These are phyloP conservation scores for Coemansia reversa DNA, from an alignment of 192 early-diverging fungal species.

Conservation along the genomic window DNA sequence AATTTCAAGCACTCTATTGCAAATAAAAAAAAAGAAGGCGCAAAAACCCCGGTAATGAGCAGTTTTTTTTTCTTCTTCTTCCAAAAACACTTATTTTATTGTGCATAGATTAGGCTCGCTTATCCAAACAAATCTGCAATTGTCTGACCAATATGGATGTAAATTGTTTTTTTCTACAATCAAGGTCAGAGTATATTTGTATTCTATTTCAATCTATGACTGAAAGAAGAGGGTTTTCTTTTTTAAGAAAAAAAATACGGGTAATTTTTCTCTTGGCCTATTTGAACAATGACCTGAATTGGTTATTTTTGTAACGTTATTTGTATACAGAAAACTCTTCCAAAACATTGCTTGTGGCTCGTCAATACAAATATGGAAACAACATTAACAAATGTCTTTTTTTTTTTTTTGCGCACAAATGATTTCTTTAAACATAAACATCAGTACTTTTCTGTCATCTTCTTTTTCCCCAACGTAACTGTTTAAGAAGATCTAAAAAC, in stretches of 20 bases:
- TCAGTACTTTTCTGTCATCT: not conserved
- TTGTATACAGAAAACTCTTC: not conserved
- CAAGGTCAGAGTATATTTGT: not conserved
- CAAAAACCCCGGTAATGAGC: not conserved
- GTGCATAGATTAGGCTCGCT: not conserved
- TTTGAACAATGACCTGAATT: not conserved
- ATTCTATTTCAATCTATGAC: not conserved
- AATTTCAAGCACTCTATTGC: not conserved
- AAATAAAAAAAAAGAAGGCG: not conserved
- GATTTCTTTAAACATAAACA: not conserved
- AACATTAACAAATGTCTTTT: not conserved
- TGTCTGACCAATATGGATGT: not conserved
- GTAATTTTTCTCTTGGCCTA: not conserved
- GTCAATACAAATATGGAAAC: not conserved
- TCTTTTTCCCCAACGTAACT: not conserved
- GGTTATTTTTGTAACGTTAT: not conserved
- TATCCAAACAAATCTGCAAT: conserved; percentile 1
- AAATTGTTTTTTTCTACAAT: not conserved
- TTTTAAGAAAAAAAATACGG: not conserved
- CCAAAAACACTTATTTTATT: not conserved
- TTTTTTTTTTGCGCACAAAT: not conserved
- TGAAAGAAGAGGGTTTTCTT: not conserved
- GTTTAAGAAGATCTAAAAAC: not conserved
- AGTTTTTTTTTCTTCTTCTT: not conserved
- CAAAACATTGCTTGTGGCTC: not conserved